Base-by-base conservation (phyloP, 108 stramenopile genomes). In the Skeletonema menzelii region DNA sequence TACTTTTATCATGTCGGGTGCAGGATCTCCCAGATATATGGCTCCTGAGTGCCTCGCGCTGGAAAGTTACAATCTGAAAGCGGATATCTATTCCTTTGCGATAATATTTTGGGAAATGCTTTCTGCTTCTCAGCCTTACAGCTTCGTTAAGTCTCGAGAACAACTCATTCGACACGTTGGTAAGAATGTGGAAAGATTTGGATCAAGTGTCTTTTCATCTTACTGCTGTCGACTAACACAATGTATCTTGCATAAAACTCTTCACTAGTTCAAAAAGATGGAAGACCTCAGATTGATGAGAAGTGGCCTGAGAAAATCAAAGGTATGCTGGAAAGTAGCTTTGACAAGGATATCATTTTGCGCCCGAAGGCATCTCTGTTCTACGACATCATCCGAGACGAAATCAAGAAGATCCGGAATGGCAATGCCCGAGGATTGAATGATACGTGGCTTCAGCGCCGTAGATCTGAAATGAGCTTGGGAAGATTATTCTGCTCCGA, bases 61-160 rank as follows among this genome's bases (percentile, higher is more conserved):
- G 59, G 42, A 35, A 27, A 22, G 4, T 38, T 83, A 83, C 46
- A 82, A 82, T 40, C 15, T 82, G 46, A 82, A 78, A 40, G 80
- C 84, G 5, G 84, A 84, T 63, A 72, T 82, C 19, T 84, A 78
- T 56, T 49, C 73, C 56, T 84, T 84, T 56, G 47, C 76, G n/a
- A 69, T 84, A 27, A 56, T 82, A 22, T 31, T 82, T 3, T 84
- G 80, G 84, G 66, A 84, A 75, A 58, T 84, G 22, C 32, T 84
- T 12, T 76, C 74, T 14, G 38, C 42, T 59, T 14, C 37, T 31
- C 37, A 8, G 59, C 73, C 79, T 7, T 80, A 34, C 49, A 12
- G 53, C 20, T 46, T 38, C 32, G 46, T 70, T 17, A 80, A 55
- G 62, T 63, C 34, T 22, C 70, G 28, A 20, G 20, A 24, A 5